Base-by-base conservation (phyloP, 345 rosid species). In the Sisymbrium irio region DNA sequence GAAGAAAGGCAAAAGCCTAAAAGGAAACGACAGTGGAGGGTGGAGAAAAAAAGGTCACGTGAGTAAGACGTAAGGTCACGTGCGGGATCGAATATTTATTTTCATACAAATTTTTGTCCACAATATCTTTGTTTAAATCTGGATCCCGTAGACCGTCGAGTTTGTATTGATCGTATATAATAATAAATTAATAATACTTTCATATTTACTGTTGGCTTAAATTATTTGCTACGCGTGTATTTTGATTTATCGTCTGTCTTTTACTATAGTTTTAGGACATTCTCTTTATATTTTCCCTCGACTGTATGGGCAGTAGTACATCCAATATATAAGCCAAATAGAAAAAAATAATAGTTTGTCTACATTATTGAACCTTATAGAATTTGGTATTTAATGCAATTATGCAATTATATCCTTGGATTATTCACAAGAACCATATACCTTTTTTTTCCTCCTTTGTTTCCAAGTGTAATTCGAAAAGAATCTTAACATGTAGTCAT, bases 61-160 rank as follows among this genome's bases (percentile, higher is more conserved):
- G 85, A 77, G 80, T 71, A 56, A 47, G 78, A 65, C 55, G 66
- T 13, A 49, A 81, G 82, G 73, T 85, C 85, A 86, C 81, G 88
- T 81, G 86, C 53, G 57, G 35, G 32, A 32, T 81, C 59, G 64
- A 32, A 50, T 20, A 20, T 27, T 62, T 69, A 22, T 27, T 27
- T 22, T 22, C 1, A 22, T 22, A 22, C 3, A 3, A 4, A 6
- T 30, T 30, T 30, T 30, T 30, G 27, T 22, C 3, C 50, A 82
- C 1, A 3, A 76, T 77, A 11, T 19, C 13, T 47, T 66, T 67
- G 50, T 30, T 4, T 47, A 13, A 49, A 46, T 25, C 3, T 3
- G 7, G 41, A 74, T 57, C 35, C 25, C 51, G 27, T 41, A 33
- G 32, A 62, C 25, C 51, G 27, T 41, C 15, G 32, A 62, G 17